These are phyloP conservation scores for Ustulina deusta DNA, from an alignment of 2,329 filamentous ascomycete species.

Conservation along the genomic window DNA sequence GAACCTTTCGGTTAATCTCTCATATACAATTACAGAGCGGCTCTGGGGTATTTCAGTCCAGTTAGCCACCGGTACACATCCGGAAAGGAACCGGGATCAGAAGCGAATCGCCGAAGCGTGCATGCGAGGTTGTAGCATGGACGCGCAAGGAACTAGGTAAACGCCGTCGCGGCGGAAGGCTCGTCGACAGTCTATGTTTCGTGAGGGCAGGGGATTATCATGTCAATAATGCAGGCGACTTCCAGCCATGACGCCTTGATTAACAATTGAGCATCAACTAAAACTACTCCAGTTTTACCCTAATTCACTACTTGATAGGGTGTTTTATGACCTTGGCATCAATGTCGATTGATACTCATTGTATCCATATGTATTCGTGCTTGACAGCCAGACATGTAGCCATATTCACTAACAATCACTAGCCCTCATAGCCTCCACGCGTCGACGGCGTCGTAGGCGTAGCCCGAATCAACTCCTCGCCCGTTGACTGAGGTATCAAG, in stretches of 20 bases:
- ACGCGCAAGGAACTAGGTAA: neutral
- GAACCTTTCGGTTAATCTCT: neutral
- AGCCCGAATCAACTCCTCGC: constrained; percentile 45
- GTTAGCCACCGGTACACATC: too few relatives aligned
- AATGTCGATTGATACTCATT: neutral
- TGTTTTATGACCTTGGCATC: neutral
- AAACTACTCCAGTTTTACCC: neutral
- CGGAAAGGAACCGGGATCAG: neutral
- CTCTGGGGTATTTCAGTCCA: too few relatives aligned
- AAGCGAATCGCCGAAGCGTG: neutral
- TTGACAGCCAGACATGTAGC: neutral
- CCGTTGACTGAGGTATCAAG: constrained; percentile 41
- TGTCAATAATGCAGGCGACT: too few relatives aligned
- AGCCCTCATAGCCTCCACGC: neutral
- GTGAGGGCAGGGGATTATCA: neutral
- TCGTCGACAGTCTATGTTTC: neutral
- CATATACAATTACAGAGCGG: too few relatives aligned
- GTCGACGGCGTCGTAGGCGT: constrained; percentile 41
- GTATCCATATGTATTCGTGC: neutral
- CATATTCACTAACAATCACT: neutral
- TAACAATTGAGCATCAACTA: neutral
- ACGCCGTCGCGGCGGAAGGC: neutral
- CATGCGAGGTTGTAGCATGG: neutral
- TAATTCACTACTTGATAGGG: neutral
- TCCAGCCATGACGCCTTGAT: neutral